Percentiles rank a stretch among this genome's conserved stretches.
phyloP scores from a whole-genome alignment of 768 basidiomycete genomes.

The Tricholoma terreum region DNA sequence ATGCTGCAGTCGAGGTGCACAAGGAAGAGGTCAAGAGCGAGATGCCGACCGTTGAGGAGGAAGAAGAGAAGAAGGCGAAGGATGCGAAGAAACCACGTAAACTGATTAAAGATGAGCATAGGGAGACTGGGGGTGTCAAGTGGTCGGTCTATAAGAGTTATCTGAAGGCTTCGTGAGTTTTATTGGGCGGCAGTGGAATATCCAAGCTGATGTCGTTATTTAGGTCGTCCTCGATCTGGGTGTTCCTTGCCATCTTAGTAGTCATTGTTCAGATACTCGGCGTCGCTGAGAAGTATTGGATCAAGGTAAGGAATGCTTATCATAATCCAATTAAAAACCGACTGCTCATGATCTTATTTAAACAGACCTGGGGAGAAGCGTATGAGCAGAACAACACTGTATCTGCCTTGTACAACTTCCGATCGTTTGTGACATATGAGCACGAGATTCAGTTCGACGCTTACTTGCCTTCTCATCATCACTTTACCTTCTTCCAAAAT shows the following conservation, averaged over 20 bases:
- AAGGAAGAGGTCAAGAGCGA: conserved; percentile 42
- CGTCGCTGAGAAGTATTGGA: conserved; percentile 68
- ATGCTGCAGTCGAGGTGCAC: conserved; percentile 46
- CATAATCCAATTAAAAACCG: neutral
- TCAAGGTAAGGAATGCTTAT: conserved; percentile 44
- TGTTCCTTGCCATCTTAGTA: conserved; percentile 46
- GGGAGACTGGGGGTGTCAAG: conserved; percentile 79
- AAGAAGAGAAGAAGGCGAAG: conserved; percentile 24
- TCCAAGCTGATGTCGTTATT: neutral
- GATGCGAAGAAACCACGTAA: conserved; percentile 64
- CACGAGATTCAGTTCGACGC: conserved; percentile 38
- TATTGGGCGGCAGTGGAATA: neutral
- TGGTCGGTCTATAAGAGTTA: conserved; percentile 71
- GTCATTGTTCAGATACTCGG: conserved; percentile 50
- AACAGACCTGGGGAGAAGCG: conserved; percentile 65
- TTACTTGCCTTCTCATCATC: conserved; percentile 25
- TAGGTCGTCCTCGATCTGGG: conserved; percentile 71
- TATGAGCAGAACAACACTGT: conserved; percentile 32
- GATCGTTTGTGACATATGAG: conserved; percentile 34
- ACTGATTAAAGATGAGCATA: conserved; percentile 76
- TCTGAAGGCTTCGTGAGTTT: conserved; percentile 63
- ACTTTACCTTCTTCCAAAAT: conserved; percentile 20
- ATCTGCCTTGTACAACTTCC: conserved; percentile 30
- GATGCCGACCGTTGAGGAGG: conserved; percentile 23
- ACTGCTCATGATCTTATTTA: neutral